Percentiles rank a stretch among this genome's conserved stretches.
Conservation (phyloP, 2,329 filamentous ascomycete genomes). For the Clonostachys solani region DNA sequence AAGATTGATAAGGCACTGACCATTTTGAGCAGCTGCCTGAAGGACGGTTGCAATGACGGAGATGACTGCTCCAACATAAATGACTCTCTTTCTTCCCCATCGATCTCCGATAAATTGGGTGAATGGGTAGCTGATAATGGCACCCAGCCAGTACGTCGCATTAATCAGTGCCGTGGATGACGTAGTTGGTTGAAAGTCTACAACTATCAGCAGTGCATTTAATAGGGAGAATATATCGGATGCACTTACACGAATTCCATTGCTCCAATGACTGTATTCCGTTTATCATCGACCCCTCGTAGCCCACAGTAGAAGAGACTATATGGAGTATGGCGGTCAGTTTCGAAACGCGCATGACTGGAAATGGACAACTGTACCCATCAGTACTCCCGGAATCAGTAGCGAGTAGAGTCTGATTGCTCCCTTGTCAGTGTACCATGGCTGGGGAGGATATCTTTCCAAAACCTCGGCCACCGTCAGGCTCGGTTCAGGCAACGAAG, state of each 20-base stretch:
- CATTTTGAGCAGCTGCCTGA: conserved; percentile 42
- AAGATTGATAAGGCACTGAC: conserved; percentile 7
- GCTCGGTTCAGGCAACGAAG: too few relatives aligned
- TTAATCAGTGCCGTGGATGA: conserved; percentile 51
- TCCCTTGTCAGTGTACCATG: too few relatives aligned
- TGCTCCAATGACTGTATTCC: conserved; percentile 52
- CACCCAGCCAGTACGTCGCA: conserved; percentile 48
- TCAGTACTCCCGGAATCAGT: too few relatives aligned
- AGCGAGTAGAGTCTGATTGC: too few relatives aligned
- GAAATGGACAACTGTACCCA: too few relatives aligned
- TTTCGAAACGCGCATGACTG: too few relatives aligned
- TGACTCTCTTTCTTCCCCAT: conserved; percentile 14
- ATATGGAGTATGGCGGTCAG: too few relatives aligned
- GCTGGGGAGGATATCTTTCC: too few relatives aligned
- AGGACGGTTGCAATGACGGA: conserved; percentile 38
- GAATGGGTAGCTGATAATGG: conserved; percentile 35
- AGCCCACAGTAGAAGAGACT: conserved; percentile 13
- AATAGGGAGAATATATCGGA: too few relatives aligned
- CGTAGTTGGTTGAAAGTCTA: conserved; percentile 47
- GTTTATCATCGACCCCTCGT: conserved; percentile 50
- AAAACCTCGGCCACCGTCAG: too few relatives aligned
- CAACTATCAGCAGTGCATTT: too few relatives aligned
- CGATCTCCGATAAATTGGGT: conserved; percentile 29
- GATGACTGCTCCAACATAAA: conserved; percentile 22
- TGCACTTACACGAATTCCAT: conserved; percentile 31